Conservation (phyloP, 192 early-diverging fungal species). For the Oehlia diaphana region DNA sequence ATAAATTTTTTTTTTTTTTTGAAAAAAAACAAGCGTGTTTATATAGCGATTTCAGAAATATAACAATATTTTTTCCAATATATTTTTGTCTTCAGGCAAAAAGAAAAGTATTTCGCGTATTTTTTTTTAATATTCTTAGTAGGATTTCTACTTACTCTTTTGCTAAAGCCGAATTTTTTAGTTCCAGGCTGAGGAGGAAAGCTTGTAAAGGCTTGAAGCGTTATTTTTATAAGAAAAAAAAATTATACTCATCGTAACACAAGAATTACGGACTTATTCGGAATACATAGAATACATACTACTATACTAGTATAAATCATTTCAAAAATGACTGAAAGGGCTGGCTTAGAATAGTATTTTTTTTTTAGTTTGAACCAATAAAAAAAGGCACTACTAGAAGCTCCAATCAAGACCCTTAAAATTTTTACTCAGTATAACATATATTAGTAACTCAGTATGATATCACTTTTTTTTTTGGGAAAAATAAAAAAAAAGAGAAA, state of each 20-base stretch:
- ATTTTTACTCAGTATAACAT: neutral
- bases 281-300: neutral
- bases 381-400: neutral
- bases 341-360: neutral
- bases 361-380: neutral
- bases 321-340: neutral
- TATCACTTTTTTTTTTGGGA: neutral
- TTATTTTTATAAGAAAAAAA: neutral
- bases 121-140: neutral
- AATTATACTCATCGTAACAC: neutral
- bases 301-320: neutral
- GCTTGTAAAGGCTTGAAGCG: neutral
- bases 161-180: conserved; percentile 13
- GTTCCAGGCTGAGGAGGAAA: neutral
- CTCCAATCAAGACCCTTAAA: neutral
- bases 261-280: neutral
- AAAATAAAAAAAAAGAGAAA: too few relatives aligned
- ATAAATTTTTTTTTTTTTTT: neutral
- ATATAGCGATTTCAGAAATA: neutral
- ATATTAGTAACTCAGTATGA: neutral
- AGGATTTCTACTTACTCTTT: conserved; percentile 10
- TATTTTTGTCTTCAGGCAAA: neutral
- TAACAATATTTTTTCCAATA: neutral
- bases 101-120: neutral
- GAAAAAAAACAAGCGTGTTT: neutral